Evolutionary conservation across 2,329 filamentous ascomycete species (phyloP), one percentile per base, ranked within the genome.

Genomic region (Aspergillus fischeri): DNA sequence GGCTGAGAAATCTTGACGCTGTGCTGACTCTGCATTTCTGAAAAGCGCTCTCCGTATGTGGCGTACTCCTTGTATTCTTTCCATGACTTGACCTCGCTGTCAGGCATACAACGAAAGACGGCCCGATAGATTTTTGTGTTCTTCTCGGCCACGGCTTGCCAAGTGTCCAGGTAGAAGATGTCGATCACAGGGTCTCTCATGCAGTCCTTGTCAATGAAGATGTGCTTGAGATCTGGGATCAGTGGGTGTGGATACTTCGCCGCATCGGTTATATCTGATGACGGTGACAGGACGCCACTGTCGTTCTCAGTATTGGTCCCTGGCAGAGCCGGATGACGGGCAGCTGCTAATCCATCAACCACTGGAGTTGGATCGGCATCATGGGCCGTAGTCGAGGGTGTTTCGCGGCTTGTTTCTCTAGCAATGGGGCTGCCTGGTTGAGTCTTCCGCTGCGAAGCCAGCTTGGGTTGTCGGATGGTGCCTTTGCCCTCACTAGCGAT

Each of bases 31-130:
- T 90, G 73, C 66, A 83, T 74, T 65, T 89, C 86, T 55, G 84
- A 83, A 78, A 99, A 97, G 49, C 86, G 84, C 63, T 89, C 86
- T 20, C 83, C 82, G 71, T 97, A 97, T 4, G 86, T 82, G 54
- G 84, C 81, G 69, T 89, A 96, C 63, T 95, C 89, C 61, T 90
- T 88, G 75, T 99, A 99, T 62, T 96, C 90, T 63, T 89, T 87
- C 94, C 94, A 99, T 47, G 89, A 93, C 62, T 86, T 88, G 27
- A 96, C 94, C 69, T 97, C 91, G 52, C 87, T 97, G 72, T 99
- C 94, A 1, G 94, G 94, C 90, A 96, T 95, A 74, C 92, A 97
- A 49, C 92, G 87, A 79, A 99, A 99, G 8, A 99, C 93, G 60
- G 89, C 86, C 32, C 94, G 89, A 77, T 90, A 99, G 50, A 99